Evolutionary conservation across 1,284 basidiomycete species (phyloP), one percentile per base, ranked within the genome.

Genomic region (Puccinia hordei): DNA sequence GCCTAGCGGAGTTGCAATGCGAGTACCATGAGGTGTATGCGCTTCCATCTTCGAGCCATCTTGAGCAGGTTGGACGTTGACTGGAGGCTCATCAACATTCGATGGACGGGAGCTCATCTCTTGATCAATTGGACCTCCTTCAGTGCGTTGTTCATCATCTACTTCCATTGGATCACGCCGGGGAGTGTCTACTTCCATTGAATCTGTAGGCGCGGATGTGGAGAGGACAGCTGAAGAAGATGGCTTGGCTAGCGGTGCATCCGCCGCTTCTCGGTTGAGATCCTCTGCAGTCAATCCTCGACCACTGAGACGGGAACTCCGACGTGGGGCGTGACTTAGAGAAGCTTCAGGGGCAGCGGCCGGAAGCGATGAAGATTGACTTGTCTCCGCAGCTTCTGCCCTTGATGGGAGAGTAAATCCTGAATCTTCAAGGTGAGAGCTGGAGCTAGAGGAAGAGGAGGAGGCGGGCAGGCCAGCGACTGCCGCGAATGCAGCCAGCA

Each of bases 11-110:
- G 96, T 98, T 1, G 92, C 90, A 46, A 99, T 91, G 27, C 94
- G 90, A 0, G 95, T 98, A 0, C 96, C 96, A 82, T 98, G 93
- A 0, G 96, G 95, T 0, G 96, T 98, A 85, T 97, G 93, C 12
- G 94, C 95, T 84, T 95, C 94, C 10, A 98, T 90, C 84, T 92
- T 93, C 5, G 92, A 91, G 9, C 93, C 94, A 86, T 96, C 95
- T 91, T 68, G 73, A n/a, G 80, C 61, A 33, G 78, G 78, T 73
- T 80, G 78, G 27, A 80, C 78, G 73, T 55, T 80, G 55, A 80
- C 69, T 4, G 78, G 78, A 9, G 78, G 71, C 53, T 80, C 78
- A 27, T 80, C 78, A 19, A 41, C 38, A 57, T 44, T 65, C 24
- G 68, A 63, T 27, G 69, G 59, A 27, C 57, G 59, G 17, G 69